Conservation (phyloP, 2,329 filamentous ascomycete genomes). For the Pseudocercospora crystallina region DNA sequence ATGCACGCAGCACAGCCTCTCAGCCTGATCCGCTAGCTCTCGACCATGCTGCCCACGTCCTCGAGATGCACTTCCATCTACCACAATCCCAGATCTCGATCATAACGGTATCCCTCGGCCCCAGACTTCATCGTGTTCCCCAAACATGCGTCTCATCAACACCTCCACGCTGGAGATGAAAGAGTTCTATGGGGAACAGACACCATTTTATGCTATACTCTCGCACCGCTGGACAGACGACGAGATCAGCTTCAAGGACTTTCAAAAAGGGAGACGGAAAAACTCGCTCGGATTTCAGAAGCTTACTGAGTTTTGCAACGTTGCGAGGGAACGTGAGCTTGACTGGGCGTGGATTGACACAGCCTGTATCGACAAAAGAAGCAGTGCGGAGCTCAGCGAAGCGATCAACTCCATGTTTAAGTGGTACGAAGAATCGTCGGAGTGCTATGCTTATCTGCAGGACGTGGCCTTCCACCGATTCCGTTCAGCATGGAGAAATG, state of each 20-base stretch:
- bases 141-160: neutral
- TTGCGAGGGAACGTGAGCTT: neutral
- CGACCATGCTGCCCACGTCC: too few species aligned
- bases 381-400: constrained; percentile 19
- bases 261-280: neutral
- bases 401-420: too few species aligned
- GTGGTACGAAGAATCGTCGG: constrained; percentile 1
- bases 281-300: constrained; percentile 13
- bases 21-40: too few species aligned
- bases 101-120: too few species aligned
- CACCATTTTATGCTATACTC: constrained; percentile 9
- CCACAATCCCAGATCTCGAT: too few species aligned
- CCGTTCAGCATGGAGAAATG: too few species aligned
- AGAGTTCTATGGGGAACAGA: neutral
- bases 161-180: neutral
- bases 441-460: constrained; percentile 11
- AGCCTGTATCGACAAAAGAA: constrained; percentile 23
- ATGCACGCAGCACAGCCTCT: too few species aligned
- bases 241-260: constrained; percentile 12
- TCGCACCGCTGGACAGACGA: constrained; percentile 16
- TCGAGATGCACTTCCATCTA: too few species aligned
- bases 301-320: constrained; percentile 8
- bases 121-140: too few species aligned
- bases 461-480: constrained; percentile 3
- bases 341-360: constrained; percentile 24